Evolutionary conservation across 345 rosid species (phyloP), one percentile per base, ranked within the genome.

Genomic region (Brassica incana): DNA sequence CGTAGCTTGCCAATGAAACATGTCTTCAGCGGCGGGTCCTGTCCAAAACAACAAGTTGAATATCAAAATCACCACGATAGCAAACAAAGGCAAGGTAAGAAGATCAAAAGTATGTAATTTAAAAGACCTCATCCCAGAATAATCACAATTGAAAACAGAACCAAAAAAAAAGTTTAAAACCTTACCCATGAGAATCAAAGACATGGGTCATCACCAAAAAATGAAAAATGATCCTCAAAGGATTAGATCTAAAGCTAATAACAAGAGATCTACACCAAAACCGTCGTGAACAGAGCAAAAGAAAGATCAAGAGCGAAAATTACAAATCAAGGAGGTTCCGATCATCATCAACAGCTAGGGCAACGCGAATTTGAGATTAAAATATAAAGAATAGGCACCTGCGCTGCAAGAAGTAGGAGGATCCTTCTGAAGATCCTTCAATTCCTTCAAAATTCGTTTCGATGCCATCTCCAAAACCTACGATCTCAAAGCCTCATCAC

Each of bases 1-100:
- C 16, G 95, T 91, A 5, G 95, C 95, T 83, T 89, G 95, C 93
- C 95, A 90, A 82, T 89, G 95, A 72, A 90, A 90, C 93, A 90
- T 88, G 86, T 91, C 95, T 80, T 91, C 95, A 0, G 93, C 95
- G 2, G 89, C 93, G 15, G 95, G 95, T 58, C 95, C 95, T 91
- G 85, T 74, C 33, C 65, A 61, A 14, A 5, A 15, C 27, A 65
- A 2, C 45, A 14, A 15, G 3, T 20, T 67, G 10, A 69, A 33
- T 6, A 60, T 45, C 32, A 66, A 29, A 60, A 60, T 4, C 14
- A 60, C 3, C 45, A 8, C n/a, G 45, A 32, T 30, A 73, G 40
- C 5, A 65, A 35, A 35, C 30, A 77, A 72, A 77, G 10, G 58
- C n/a, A 69, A 25, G 10, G 52, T 36, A 36, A 36, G 10, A 36